A percentile compares a stretch with the other conserved stretches of the same genome.
These are phyloP conservation scores for Colletotrichum orbiculare DNA, from an alignment of 2,329 filamentous ascomycete genomes.

Conservation along the genomic window DNA sequence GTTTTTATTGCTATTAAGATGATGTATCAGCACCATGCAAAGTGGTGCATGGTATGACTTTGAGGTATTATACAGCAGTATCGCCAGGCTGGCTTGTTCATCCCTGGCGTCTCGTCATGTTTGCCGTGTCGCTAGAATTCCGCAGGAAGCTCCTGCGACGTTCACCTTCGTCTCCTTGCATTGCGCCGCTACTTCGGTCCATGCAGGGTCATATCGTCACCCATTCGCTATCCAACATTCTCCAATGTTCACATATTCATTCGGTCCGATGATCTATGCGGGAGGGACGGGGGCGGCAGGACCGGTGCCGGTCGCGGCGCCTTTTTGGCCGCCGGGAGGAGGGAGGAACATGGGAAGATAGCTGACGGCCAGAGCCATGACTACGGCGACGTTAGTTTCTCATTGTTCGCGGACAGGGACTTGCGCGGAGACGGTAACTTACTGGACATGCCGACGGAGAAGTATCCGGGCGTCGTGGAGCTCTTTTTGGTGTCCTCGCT, in stretches of 20 bases:
- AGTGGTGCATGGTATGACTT: background rate
- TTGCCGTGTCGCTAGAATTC: background rate
- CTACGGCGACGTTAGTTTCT: constrained; percentile 47
- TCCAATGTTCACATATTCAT: no score
- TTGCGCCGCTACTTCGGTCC: background rate
- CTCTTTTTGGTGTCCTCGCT: constrained; percentile 74
- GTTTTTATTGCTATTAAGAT: constrained; percentile 25
- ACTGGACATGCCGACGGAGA: constrained; percentile 85
- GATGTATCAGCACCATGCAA: constrained; percentile 2
- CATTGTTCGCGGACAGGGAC: background rate
- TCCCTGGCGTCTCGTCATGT: constrained; percentile 8
- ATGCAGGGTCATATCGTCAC: no score
- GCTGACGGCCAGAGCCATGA: constrained; percentile 67
- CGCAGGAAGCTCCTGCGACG: background rate
- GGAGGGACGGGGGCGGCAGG: constrained; percentile 44
- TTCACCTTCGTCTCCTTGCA: background rate
- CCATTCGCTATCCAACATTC: background rate
- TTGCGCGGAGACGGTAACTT: constrained; percentile 49
- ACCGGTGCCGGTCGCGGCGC: constrained; percentile 46
- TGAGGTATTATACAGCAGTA: constrained; percentile 28
- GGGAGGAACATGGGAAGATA: constrained; percentile 64
- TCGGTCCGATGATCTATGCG: constrained; percentile 32
- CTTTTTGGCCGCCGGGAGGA: constrained; percentile 42
- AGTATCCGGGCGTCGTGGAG: constrained; percentile 73
- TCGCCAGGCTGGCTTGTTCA: background rate